These are phyloP conservation scores for Myxozyma geophila DNA, from an alignment of 805 yeast species.

Conservation along the genomic window DNA sequence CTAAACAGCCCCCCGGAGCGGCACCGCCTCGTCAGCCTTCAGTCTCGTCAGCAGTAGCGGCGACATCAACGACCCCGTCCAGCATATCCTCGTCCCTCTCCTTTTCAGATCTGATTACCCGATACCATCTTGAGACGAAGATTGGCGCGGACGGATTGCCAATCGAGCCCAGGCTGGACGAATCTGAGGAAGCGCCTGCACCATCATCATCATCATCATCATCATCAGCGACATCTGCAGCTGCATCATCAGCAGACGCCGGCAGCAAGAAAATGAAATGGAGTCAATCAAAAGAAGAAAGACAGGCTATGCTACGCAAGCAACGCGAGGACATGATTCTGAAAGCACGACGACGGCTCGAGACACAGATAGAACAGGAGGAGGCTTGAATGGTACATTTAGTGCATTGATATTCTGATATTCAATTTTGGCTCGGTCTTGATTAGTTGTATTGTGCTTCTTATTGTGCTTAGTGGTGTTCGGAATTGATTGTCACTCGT, in stretches of 20 bases:
- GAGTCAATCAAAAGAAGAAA: constrained; percentile 51
- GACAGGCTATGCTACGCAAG: constrained; percentile 52
- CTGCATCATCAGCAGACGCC: not conserved
- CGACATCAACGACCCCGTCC: not conserved
- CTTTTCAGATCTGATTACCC: constrained; percentile 28
- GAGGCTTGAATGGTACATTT: not conserved
- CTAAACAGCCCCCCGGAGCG: constrained; percentile 20
- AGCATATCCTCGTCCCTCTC: constrained; percentile 4
- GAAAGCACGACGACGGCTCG: constrained; percentile 63
- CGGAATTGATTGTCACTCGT: not conserved
- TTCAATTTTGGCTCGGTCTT: not conserved
- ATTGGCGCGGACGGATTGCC: constrained; percentile 21
- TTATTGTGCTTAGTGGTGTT: not conserved
- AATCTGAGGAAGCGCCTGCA: not conserved
- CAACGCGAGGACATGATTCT: constrained; percentile 63
- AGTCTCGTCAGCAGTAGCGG: constrained; percentile 30
- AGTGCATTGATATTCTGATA: not conserved
- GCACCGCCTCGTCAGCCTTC: constrained; percentile 4
- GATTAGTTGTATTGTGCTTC: no score
- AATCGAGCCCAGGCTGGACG: constrained; percentile 7
- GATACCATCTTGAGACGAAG: constrained; percentile 29
- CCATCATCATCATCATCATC: not conserved
- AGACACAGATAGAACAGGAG: constrained; percentile 10
- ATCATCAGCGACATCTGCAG: not conserved
- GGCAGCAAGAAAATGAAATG: constrained; percentile 43